Conservation (phyloP, 495 filamentous ascomycete species). For the Jackrogersella multiformis region DNA sequence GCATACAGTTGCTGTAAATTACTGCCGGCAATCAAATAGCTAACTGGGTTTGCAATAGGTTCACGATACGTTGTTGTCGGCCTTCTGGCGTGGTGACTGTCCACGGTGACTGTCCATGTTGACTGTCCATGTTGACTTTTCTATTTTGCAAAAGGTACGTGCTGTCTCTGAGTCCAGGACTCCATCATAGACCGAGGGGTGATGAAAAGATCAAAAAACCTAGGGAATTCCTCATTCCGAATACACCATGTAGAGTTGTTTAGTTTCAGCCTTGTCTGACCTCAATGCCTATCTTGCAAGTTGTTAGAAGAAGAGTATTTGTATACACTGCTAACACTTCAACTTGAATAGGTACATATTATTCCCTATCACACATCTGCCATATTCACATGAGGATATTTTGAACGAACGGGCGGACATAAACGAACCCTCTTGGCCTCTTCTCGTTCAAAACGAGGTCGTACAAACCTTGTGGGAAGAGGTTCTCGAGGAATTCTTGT, state of each 20-base stretch:
- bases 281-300: conserved; percentile 39
- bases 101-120: no score
- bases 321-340: conserved; percentile 50
- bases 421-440: conserved; percentile 72
- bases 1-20: neutral
- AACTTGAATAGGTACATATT: conserved; percentile 64
- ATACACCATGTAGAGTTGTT: conserved; percentile 88
- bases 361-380: conserved; percentile 24
- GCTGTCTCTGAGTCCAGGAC: conserved; percentile 6
- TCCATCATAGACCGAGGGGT: conserved; percentile 64
- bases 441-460: conserved; percentile 73
- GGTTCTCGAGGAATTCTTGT: conserved; percentile 79
- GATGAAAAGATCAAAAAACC: conserved; percentile 79
- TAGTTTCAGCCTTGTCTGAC: conserved; percentile 99
- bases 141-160: conserved; percentile 40
- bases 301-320: conserved; percentile 40
- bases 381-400: conserved; percentile 77
- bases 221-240: conserved; percentile 98
- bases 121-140: neutral
- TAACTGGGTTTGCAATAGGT: conserved; percentile 21
- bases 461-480: conserved; percentile 89
- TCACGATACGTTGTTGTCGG: no score
- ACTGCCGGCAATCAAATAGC: neutral
- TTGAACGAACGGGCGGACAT: conserved; percentile 99
- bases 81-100: neutral